A percentile compares a stretch with the other conserved stretches of the same genome.
Conservation (phyloP, 2,329 filamentous ascomycete species). For the Westerdykella sp. region DNA sequence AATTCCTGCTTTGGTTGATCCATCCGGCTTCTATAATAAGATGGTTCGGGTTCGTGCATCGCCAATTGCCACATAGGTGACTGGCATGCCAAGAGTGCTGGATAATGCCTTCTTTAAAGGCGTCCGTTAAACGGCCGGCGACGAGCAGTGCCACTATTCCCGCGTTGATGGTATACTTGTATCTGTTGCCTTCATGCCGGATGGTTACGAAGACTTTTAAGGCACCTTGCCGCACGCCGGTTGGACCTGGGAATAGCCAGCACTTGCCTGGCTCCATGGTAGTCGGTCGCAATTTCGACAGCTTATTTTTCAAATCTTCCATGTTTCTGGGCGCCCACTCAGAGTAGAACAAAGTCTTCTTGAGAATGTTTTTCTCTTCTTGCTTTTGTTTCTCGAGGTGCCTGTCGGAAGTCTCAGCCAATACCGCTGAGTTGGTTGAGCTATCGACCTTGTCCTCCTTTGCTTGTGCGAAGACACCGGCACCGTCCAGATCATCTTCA, state of each 20-base stretch:
- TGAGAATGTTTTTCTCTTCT: background rate
- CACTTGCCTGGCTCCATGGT: background rate
- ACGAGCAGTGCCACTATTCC: slow-evolving; percentile 7
- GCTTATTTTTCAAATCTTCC: background rate
- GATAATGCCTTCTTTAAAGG: slow-evolving; percentile 9
- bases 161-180: slow-evolving; percentile 3
- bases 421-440: background rate
- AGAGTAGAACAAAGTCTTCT: background rate
- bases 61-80: slow-evolving; percentile 16
- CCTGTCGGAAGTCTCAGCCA: background rate
- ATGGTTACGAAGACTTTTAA: background rate
- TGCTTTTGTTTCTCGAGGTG: too few relatives aligned
- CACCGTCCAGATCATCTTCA: too few relatives aligned
- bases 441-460: background rate
- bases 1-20: slow-evolving; percentile 5
- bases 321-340: background rate
- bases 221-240: background rate
- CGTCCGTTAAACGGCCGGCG: slow-evolving; percentile 3
- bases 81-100: slow-evolving; percentile 7
- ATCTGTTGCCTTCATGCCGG: background rate
- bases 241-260: background rate
- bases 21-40: slow-evolving; percentile 2
- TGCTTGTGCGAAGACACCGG: background rate
- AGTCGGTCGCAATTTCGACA: background rate
- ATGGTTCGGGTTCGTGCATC: slow-evolving; percentile 9